These are phyloP conservation scores for Mycena metata DNA, from an alignment of 768 basidiomycete genomes.

Conservation along the genomic window DNA sequence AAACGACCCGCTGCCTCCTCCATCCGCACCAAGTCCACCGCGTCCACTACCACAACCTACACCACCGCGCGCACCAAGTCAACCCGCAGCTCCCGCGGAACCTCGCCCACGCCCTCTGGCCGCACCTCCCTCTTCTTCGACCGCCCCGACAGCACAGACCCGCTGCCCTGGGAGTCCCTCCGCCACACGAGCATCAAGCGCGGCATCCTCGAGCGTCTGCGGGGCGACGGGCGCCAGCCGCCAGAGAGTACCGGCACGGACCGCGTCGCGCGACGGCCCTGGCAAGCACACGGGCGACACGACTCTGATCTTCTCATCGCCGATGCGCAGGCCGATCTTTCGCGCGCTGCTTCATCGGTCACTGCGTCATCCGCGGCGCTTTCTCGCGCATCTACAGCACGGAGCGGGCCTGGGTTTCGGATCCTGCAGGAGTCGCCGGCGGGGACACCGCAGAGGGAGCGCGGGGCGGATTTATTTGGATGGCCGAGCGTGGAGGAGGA, in stretches of 20 bases:
- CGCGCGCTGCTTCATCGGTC: constrained; percentile 31
- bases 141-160: constrained; percentile 34
- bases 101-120: constrained; percentile 35
- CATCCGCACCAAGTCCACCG: constrained; percentile 23
- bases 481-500: constrained; percentile 47
- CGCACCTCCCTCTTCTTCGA: constrained; percentile 39
- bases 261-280: constrained; percentile 45
- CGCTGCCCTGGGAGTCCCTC: constrained; percentile 58
- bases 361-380: constrained; percentile 33
- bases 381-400: constrained; percentile 42
- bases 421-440: constrained; percentile 55
- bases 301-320: constrained; percentile 36
- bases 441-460: constrained; percentile 34
- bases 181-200: constrained; percentile 67
- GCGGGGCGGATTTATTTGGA: constrained; percentile 34
- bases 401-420: constrained; percentile 56
- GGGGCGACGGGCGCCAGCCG: constrained; percentile 48
- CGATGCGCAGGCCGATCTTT: constrained; percentile 34
- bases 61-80: constrained; percentile 29
- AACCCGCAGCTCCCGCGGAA: constrained; percentile 25
- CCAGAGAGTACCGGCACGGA: constrained; percentile 30
- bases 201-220: constrained; percentile 60
- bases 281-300: constrained; percentile 33
- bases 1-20: constrained; percentile 5
- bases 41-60: constrained; percentile 9